Evolutionary conservation across 2,329 filamentous ascomycete species (phyloP).

Genomic region (Talaromyces albobiverticillius): DNA sequence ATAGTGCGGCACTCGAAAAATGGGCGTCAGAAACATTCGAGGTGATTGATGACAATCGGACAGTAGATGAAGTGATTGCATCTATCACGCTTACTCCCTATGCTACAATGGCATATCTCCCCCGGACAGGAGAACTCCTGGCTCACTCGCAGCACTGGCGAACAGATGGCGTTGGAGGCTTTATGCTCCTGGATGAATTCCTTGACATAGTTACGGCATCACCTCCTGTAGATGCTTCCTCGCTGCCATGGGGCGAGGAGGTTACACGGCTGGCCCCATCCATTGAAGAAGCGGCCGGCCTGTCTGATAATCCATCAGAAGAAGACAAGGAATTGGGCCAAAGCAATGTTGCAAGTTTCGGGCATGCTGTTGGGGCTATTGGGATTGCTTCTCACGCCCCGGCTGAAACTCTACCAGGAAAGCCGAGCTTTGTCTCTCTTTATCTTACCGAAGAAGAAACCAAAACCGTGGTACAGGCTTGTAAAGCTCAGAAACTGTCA

Average conservation of each 20-base stretch:
- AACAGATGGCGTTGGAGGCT: constrained; percentile 12
- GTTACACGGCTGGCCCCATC: constrained; percentile 19
- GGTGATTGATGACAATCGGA: constrained; percentile 9
- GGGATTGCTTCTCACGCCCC: constrained; percentile 22
- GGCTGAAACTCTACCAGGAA: constrained; percentile 17
- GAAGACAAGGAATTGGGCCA: constrained; percentile 17
- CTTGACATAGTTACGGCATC: constrained; percentile 18
- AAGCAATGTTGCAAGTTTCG: constrained; percentile 17
- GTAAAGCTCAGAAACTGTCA: constrained; percentile 19
- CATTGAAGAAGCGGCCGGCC: constrained; percentile 23
- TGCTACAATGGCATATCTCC: constrained; percentile 16
- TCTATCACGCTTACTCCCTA: constrained; percentile 12
- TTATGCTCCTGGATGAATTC: constrained; percentile 22
- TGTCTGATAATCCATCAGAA: constrained; percentile 11
- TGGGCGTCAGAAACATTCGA: constrained; percentile 19
- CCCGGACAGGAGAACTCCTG: constrained; percentile 2
- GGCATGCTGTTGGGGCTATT: constrained; percentile 19
- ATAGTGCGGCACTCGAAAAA: constrained; percentile 1
- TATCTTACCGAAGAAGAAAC: constrained; percentile 20
- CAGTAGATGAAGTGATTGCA: constrained; percentile 13
- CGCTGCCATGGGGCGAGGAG: constrained; percentile 28
- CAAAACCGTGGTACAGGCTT: constrained; percentile 17
- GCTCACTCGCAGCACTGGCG: constrained; percentile 13
- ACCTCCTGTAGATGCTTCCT: constrained; percentile 18
- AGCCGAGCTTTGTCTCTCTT: constrained; percentile 17